A percentile compares a stretch with the other conserved stretches of the same genome.
phyloP scores from a whole-genome alignment of 495 filamentous ascomycete species.

The Xylaria flabelliformis region DNA sequence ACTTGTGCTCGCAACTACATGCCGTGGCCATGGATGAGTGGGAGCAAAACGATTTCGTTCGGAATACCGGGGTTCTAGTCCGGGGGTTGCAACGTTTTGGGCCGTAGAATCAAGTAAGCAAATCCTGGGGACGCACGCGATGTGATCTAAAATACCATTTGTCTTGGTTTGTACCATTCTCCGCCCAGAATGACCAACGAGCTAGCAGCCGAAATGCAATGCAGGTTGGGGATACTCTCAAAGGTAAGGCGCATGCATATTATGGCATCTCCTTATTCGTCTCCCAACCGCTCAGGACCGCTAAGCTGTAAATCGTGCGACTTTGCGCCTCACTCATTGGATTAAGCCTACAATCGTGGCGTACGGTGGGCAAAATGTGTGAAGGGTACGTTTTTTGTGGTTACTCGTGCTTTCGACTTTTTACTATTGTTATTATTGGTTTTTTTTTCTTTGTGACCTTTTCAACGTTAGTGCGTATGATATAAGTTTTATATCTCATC shows the following conservation, averaged over 20 bases:
- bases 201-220: conserved; percentile 20
- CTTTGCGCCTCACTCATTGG: conserved; percentile 19
- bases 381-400: not conserved
- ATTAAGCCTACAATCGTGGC: conserved; percentile 16
- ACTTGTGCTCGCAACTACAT: conserved; percentile 8
- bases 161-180: conserved; percentile 10
- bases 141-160: conserved; percentile 24
- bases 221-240: conserved; percentile 10
- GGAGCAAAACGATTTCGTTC: conserved; percentile 5
- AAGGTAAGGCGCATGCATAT: conserved; percentile 28
- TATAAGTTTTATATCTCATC: not conserved
- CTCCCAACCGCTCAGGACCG: not conserved
- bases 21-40: conserved; percentile 10
- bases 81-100: not conserved
- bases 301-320: conserved; percentile 9
- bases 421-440: too few species aligned
- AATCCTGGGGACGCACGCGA: conserved; percentile 21
- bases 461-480: not conserved
- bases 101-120: not conserved
- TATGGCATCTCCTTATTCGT: conserved; percentile 17
- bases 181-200: conserved; percentile 24
- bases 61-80: conserved; percentile 9
- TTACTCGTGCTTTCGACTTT: not conserved
- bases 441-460: not conserved
- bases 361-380: conserved; percentile 1